A percentile compares a stretch with the other conserved stretches of the same genome.
Conservation (phyloP, 2,329 filamentous ascomycete genomes). For the Onygenales sp. region DNA sequence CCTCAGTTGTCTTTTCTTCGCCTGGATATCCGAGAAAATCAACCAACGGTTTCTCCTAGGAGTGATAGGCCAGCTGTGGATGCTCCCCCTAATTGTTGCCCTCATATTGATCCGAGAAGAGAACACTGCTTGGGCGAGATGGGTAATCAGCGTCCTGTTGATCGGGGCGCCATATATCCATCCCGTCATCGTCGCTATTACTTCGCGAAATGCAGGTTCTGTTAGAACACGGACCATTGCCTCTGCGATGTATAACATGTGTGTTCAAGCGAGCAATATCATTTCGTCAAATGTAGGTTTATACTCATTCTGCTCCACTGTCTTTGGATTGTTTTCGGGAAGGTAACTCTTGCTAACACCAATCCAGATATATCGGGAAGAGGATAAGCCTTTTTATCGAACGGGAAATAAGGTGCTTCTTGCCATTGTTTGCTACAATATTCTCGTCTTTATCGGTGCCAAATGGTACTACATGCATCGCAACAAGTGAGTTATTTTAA, state of each 20-base stretch:
- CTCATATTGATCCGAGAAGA: conserved; percentile 40
- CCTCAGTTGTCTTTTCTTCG: conserved; percentile 45
- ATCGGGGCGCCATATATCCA: conserved; percentile 51
- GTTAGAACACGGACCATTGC: conserved; percentile 34
- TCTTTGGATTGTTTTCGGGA: neutral
- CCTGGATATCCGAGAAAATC: conserved; percentile 46
- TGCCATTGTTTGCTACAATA: conserved; percentile 39
- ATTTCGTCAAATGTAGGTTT: conserved; percentile 27
- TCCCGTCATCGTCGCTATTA: conserved; percentile 42
- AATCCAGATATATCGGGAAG: conserved; percentile 44
- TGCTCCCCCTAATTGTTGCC: conserved; percentile 42
- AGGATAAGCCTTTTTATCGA: conserved; percentile 49
- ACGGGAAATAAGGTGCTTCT: conserved; percentile 50
- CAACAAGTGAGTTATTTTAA: conserved; percentile 19
- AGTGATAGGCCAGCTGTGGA: conserved; percentile 45
- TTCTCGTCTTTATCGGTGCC: conserved; percentile 41
- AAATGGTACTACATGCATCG: conserved; percentile 31
- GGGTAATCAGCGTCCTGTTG: conserved; percentile 43
- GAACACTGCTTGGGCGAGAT: conserved; percentile 46
- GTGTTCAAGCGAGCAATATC: conserved; percentile 34
- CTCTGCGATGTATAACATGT: conserved; percentile 38
- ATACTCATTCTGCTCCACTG: neutral
- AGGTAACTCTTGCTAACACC: neutral
- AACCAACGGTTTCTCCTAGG: conserved; percentile 47
- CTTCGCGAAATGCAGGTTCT: conserved; percentile 33